Evolutionary conservation across 805 yeast genomes (phyloP).

Genomic region (Phaffomyces thermotolerans): DNA sequence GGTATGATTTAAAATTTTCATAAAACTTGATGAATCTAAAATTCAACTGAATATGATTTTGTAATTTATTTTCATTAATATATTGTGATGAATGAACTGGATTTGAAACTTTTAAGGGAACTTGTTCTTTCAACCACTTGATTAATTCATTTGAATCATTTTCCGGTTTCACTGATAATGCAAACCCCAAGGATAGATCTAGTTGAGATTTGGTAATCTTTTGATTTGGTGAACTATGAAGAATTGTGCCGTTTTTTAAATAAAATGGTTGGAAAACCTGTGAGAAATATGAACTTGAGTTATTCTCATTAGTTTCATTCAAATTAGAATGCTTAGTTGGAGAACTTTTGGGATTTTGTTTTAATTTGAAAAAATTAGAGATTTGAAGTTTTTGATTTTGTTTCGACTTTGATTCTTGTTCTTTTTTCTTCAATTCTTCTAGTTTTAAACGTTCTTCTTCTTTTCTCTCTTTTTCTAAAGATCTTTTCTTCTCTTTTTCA

Average conservation of each 20-base stretch:
- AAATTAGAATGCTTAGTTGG: background rate
- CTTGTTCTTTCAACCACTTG: slow-evolving; percentile 7
- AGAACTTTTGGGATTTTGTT: slow-evolving; percentile 14
- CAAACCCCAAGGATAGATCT: no score
- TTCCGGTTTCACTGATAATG: background rate
- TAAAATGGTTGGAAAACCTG: slow-evolving; percentile 31
- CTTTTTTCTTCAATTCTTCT: slow-evolving; percentile 31
- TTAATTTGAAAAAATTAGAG: slow-evolving; percentile 27
- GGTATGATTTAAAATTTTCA: slow-evolving; percentile 47
- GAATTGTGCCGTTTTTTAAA: slow-evolving; percentile 27
- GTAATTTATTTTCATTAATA: slow-evolving; percentile 25
- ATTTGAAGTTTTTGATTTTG: slow-evolving; percentile 23
- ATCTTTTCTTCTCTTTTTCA: slow-evolving; percentile 9
- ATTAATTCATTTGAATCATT: background rate
- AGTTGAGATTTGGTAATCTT: background rate
- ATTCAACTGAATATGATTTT: slow-evolving; percentile 25
- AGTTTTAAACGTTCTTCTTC: slow-evolving; percentile 25
- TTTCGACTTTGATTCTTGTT: slow-evolving; percentile 30
- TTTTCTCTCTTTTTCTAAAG: slow-evolving; percentile 14
- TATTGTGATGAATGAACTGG: slow-evolving; percentile 22
- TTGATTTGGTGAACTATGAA: slow-evolving; percentile 14
- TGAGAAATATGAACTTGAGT: slow-evolving; percentile 24
- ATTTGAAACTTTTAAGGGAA: background rate
- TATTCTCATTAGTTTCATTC: background rate
- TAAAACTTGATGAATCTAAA: slow-evolving; percentile 37